phyloP scores from a whole-genome alignment of 495 filamentous ascomycete genomes.

The Durotheca rogersii region DNA sequence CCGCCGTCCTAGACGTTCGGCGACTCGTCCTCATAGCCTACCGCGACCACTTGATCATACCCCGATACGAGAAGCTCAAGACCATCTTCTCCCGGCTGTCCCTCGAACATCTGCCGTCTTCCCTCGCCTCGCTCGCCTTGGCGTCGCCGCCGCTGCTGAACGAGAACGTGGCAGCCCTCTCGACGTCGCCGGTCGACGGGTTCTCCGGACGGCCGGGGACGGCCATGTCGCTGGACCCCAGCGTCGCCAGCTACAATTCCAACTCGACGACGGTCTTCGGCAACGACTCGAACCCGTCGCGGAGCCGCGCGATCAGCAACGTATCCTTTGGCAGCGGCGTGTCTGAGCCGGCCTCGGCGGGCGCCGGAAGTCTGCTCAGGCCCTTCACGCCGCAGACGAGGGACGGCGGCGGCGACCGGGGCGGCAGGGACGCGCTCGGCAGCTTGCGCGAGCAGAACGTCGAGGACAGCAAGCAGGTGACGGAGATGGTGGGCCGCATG shows the following conservation, averaged over 20 bases:
- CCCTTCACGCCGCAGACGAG: slow-evolving; percentile 53
- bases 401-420: slow-evolving; percentile 42
- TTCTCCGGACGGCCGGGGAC: slow-evolving; percentile 58
- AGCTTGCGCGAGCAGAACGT: slow-evolving; percentile 50
- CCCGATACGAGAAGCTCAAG: slow-evolving; percentile 81
- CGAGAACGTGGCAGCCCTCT: slow-evolving; percentile 46
- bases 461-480: slow-evolving; percentile 79
- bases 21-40: slow-evolving; percentile 86
- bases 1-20: slow-evolving; percentile 73
- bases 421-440: slow-evolving; percentile 29
- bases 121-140: slow-evolving; percentile 46
- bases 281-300: slow-evolving; percentile 52
- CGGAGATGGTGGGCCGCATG: slow-evolving; percentile 93
- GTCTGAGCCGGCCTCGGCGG: slow-evolving; percentile 41
- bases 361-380: slow-evolving; percentile 53
- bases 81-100: slow-evolving; percentile 87
- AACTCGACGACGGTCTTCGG: slow-evolving; percentile 71
- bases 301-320: slow-evolving; percentile 81
- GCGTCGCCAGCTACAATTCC: slow-evolving; percentile 69
- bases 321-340: slow-evolving; percentile 65
- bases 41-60: slow-evolving; percentile 83
- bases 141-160: slow-evolving; percentile 40
- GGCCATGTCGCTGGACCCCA: slow-evolving; percentile 69
- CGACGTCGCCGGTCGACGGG: slow-evolving; percentile 39
- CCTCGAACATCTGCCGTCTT: slow-evolving; percentile 77